Conservation (phyloP, 768 basidiomycete genomes). For the Collybia mongolica region DNA sequence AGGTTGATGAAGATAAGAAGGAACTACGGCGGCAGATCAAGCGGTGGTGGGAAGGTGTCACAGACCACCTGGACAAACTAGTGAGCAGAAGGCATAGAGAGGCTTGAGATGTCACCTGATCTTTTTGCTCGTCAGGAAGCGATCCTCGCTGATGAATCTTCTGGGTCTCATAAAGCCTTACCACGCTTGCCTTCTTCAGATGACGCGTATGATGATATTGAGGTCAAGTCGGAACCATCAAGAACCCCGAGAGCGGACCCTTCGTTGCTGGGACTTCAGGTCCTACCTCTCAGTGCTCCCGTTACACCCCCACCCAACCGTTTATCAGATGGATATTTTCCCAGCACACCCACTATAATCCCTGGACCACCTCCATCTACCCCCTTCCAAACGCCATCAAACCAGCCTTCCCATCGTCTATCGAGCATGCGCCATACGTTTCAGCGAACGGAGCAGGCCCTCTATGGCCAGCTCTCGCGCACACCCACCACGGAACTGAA, state of each 20-base stretch:
- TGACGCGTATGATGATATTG: slow-evolving; percentile 37
- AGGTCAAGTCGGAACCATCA: not conserved
- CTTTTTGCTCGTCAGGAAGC: slow-evolving; percentile 44
- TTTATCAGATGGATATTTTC: not conserved
- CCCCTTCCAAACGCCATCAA: slow-evolving; percentile 14
- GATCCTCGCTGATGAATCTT: slow-evolving; percentile 26
- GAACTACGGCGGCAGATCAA: slow-evolving; percentile 58
- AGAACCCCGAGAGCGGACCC: not conserved
- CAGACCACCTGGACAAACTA: slow-evolving; percentile 58
- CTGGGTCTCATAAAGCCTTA: slow-evolving; percentile 41
- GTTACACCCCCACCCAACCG: not conserved
- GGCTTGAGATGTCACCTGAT: not conserved
- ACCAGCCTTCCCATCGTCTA: slow-evolving; percentile 39
- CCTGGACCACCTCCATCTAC: slow-evolving; percentile 14
- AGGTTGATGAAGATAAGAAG: slow-evolving; percentile 36
- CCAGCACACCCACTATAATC: not conserved
- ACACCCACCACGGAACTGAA: slow-evolving; percentile 51
- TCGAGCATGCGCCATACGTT: slow-evolving; percentile 53
- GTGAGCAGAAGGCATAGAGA: slow-evolving; percentile 31
- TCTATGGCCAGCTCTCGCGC: slow-evolving; percentile 53
- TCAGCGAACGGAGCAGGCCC: slow-evolving; percentile 54
- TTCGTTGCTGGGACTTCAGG: not conserved
- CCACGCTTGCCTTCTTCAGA: slow-evolving; percentile 61
- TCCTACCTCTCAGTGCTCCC: not conserved
- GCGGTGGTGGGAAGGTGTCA: slow-evolving; percentile 64